phyloP scores from a whole-genome alignment of 2,329 filamentous ascomycete species.

The Xenoacremonium recifei region DNA sequence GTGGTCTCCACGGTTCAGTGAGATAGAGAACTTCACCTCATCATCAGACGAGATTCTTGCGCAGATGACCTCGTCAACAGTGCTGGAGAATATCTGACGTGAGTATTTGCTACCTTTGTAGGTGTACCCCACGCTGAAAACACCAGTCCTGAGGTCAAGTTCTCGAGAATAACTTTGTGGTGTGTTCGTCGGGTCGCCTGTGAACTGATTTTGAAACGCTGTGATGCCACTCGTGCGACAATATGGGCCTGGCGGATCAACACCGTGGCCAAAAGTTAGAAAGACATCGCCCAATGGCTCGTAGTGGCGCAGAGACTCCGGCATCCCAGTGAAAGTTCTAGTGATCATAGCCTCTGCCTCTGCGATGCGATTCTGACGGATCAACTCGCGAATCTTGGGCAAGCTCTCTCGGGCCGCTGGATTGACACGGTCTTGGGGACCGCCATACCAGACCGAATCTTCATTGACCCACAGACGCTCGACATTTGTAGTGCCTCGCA shows the following conservation, averaged over 20 bases:
- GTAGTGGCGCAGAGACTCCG: constrained; percentile 28
- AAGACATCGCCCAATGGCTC: constrained; percentile 24
- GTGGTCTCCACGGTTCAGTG: not conserved
- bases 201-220: not conserved
- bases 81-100: not conserved
- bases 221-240: not conserved
- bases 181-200: not conserved
- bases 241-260: not conserved
- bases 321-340: constrained; percentile 23
- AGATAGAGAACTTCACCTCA: not conserved
- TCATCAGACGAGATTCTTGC: not conserved
- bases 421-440: constrained; percentile 7
- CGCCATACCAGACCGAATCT: constrained; percentile 47
- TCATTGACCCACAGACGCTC: constrained; percentile 44
- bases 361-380: not conserved
- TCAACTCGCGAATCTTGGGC: not conserved
- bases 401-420: not conserved
- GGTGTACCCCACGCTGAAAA: not conserved
- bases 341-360: constrained; percentile 20
- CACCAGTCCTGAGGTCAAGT: not conserved
- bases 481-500: constrained; percentile 42
- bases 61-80: not conserved
- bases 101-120: not conserved
- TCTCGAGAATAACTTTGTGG: not conserved
- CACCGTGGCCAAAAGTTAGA: not conserved